Conservation (phyloP, 306 rosid species). For the Prunus armeniaca region DNA sequence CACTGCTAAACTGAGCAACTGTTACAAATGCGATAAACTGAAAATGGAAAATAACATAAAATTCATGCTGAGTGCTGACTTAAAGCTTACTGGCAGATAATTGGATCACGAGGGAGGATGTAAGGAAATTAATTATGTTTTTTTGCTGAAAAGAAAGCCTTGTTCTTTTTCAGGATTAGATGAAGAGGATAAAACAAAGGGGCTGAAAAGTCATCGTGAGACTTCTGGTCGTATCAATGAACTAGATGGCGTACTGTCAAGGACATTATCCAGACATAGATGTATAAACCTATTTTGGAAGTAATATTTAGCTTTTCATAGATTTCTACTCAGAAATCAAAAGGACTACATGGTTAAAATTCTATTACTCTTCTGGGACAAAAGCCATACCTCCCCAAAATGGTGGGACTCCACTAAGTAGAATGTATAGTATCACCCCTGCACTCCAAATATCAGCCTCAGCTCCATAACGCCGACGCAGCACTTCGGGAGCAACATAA, state of each 20-base stretch:
- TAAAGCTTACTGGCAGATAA: background rate
- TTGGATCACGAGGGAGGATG: background rate
- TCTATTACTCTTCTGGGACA: background rate
- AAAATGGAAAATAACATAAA: slow-evolving; percentile 6
- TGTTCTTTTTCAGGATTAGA: background rate
- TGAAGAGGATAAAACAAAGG: background rate
- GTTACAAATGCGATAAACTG: background rate
- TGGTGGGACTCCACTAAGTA: slow-evolving; percentile 95
- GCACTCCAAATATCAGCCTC: slow-evolving; percentile 99
- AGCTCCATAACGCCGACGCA: slow-evolving; percentile 72
- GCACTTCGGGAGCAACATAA: slow-evolving; percentile 95
- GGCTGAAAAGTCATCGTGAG: background rate
- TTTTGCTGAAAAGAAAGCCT: background rate
- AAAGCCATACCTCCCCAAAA: slow-evolving; percentile 82
- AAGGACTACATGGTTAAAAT: background rate
- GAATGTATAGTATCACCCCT: slow-evolving; percentile 83
- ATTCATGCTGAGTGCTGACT: background rate
- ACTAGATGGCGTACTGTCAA: background rate
- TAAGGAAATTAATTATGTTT: background rate
- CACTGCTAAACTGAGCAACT: background rate
- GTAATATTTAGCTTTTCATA: background rate
- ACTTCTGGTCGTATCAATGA: background rate
- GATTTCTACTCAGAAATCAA: background rate
- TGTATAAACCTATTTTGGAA: background rate
- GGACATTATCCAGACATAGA: background rate